phyloP scores from a whole-genome alignment of 306 rosid genomes.

The Lupinus albus region DNA sequence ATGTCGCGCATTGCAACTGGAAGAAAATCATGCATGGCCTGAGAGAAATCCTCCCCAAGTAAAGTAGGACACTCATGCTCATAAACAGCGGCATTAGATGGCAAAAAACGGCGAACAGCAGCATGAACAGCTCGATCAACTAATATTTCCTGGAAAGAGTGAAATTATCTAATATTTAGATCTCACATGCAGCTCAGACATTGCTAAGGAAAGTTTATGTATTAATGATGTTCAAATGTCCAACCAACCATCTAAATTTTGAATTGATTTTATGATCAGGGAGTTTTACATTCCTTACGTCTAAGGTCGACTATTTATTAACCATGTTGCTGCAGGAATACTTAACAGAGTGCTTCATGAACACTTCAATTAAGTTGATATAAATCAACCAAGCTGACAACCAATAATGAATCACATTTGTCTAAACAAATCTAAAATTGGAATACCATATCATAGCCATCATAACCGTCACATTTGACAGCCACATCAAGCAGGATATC shows the following conservation, averaged over 20 bases:
- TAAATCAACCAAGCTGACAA: constrained; percentile 14
- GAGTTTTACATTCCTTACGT: constrained; percentile 28
- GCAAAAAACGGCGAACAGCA: constrained; percentile 76
- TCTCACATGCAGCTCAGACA: constrained; percentile 23
- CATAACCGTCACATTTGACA: constrained; percentile 92
- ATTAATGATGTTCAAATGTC: constrained; percentile 11
- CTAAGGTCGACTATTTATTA: constrained; percentile 28
- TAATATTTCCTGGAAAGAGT: constrained; percentile 76
- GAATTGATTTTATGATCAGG: constrained; percentile 5
- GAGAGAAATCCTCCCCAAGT: constrained; percentile 73
- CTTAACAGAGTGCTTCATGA: constrained; percentile 32
- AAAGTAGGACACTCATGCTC: constrained; percentile 63
- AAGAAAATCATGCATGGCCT: constrained; percentile 87
- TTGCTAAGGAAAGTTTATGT: constrained; percentile 22
- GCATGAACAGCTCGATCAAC: constrained; percentile 93
- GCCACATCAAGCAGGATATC: constrained; percentile 75
- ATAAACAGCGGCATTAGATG: constrained; percentile 46
- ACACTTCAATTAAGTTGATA: neutral
- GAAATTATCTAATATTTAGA: constrained; percentile 27
- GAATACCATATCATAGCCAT: constrained; percentile 96
- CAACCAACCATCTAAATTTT: constrained; percentile 31
- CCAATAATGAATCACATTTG: constrained; percentile 10
- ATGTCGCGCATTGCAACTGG: constrained; percentile 97
- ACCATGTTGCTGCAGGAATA: constrained; percentile 28
- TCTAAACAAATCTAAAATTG: constrained; percentile 1